phyloP scores from a whole-genome alignment of 164 flowering plant species.

The Vitis labrusca region DNA sequence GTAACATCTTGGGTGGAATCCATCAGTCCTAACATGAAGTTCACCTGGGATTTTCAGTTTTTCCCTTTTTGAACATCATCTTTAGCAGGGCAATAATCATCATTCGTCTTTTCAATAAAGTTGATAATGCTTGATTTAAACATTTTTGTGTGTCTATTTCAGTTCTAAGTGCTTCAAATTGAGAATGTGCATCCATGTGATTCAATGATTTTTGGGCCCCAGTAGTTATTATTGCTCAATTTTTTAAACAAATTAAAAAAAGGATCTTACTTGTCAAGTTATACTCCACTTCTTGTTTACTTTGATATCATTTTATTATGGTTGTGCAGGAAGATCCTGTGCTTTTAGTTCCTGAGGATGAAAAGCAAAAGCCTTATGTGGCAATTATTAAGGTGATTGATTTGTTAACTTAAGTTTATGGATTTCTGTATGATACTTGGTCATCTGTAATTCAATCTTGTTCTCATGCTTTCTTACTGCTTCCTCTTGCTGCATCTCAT shows the following conservation, averaged over 20 bases:
- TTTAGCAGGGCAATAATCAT: neutral
- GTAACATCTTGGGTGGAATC: no score
- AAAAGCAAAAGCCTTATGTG: constrained; percentile 82
- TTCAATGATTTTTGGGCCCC: neutral
- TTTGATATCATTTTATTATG: neutral
- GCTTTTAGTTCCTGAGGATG: constrained; percentile 73
- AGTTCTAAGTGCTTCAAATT: neutral
- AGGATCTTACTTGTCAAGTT: neutral
- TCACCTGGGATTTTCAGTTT: no score
- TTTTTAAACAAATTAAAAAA: neutral
- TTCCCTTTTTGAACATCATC: no score
- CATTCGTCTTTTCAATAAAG: neutral
- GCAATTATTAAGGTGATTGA: constrained; percentile 85
- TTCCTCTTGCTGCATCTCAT: neutral
- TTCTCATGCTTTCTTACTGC: neutral
- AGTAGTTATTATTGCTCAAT: neutral
- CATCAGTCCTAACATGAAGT: no score
- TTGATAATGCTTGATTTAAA: neutral
- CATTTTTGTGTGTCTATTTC: neutral
- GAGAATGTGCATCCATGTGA: neutral
- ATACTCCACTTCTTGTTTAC: neutral
- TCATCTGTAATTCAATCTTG: neutral
- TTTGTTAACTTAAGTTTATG: constrained; percentile 1
- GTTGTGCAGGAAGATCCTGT: constrained; percentile 86
- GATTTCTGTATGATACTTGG: no score